Evolutionary conservation across 2,329 filamentous ascomycete species (phyloP).

Genomic region (Niveomyces coronatus): DNA sequence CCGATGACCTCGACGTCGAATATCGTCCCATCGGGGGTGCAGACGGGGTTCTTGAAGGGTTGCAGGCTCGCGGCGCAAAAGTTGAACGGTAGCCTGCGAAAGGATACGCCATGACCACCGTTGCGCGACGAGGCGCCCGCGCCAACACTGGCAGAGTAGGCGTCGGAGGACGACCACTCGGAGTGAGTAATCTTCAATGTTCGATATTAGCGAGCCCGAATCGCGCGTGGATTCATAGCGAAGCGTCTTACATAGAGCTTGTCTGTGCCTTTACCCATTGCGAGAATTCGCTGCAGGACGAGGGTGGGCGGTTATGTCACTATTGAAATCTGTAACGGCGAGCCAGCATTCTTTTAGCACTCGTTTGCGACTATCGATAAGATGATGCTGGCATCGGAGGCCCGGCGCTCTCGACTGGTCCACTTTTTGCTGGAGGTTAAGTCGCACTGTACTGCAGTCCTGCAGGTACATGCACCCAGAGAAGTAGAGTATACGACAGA

Average conservation of each 20-base stretch:
- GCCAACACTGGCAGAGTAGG: slow-evolving; percentile 72
- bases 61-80: slow-evolving; percentile 95
- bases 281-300: slow-evolving; percentile 8
- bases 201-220: slow-evolving; percentile 4
- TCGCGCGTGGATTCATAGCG: not conserved
- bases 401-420: no score
- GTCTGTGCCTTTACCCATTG: slow-evolving; percentile 34
- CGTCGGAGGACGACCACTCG: slow-evolving; percentile 89
- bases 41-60: slow-evolving; percentile 90
- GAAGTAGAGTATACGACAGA: no score
- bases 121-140: slow-evolving; percentile 49
- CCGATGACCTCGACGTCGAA: slow-evolving; percentile 94
- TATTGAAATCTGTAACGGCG: slow-evolving; percentile 2
- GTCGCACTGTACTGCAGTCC: no score
- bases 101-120: slow-evolving; percentile 43
- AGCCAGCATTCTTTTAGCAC: slow-evolving; percentile 4
- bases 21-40: slow-evolving; percentile 75
- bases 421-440: no score
- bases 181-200: slow-evolving; percentile 70
- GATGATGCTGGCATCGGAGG: no score
- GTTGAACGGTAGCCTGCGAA: slow-evolving; percentile 91
- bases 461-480: no score
- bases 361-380: slow-evolving; percentile 2
- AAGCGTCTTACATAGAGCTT: slow-evolving; percentile 30
- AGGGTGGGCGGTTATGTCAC: slow-evolving; percentile 1